Conservation (phyloP, 768 basidiomycete genomes). For the Suillus bovinus region DNA sequence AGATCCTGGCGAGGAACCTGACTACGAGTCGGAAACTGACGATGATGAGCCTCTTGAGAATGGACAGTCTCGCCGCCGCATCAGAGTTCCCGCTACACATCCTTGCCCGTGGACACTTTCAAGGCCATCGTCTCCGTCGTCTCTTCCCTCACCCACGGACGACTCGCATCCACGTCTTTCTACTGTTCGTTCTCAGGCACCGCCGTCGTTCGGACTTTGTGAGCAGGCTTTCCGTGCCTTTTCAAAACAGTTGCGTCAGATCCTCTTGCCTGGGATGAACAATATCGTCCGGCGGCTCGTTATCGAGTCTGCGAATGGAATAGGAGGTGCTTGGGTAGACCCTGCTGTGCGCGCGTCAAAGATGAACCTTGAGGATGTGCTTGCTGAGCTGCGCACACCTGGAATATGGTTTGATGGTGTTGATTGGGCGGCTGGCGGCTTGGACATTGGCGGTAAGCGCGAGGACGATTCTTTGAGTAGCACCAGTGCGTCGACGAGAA, state of each 20-base stretch:
- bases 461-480: conserved; percentile 51
- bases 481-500: conserved; percentile 44
- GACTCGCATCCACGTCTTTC: conserved; percentile 48
- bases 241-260: conserved; percentile 55
- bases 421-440: conserved; percentile 50
- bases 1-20: conserved; percentile 25
- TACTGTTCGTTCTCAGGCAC: conserved; percentile 50
- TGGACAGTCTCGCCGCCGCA: conserved; percentile 21
- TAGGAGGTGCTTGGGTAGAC: conserved; percentile 34
- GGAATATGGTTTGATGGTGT: conserved; percentile 74
- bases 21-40: conserved; percentile 30
- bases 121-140: conserved; percentile 20
- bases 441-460: conserved; percentile 23
- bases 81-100: conserved; percentile 33
- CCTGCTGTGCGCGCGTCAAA: conserved; percentile 55
- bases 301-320: conserved; percentile 57
- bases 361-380: conserved; percentile 64
- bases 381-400: conserved; percentile 52
- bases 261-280: conserved; percentile 64
- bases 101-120: conserved; percentile 67
- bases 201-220: conserved; percentile 64
- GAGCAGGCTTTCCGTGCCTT: conserved; percentile 62
- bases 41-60: conserved; percentile 21
- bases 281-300: conserved; percentile 69
- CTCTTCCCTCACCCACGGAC: conserved; percentile 15